Percentiles rank a stretch among this genome's conserved stretches.
Conservation (phyloP, 2,329 filamentous ascomycete genomes). For the Coniochaeta hoffmannii region DNA sequence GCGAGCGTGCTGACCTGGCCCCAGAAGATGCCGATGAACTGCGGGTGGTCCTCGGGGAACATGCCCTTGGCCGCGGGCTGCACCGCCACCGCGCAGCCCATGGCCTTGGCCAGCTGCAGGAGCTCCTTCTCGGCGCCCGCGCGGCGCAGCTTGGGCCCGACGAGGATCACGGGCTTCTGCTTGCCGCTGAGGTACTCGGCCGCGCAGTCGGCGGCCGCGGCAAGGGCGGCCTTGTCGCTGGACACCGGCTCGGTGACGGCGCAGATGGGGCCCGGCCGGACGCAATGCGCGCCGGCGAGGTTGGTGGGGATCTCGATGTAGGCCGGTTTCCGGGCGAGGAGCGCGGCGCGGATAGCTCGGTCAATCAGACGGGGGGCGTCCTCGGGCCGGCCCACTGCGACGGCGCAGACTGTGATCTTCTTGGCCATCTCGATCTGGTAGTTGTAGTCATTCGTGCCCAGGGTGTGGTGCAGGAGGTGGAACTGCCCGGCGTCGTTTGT, state of each 20-base stretch:
- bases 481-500: constrained; percentile 18
- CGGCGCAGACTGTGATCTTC: constrained; percentile 22
- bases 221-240: constrained; percentile 13
- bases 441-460: constrained; percentile 17
- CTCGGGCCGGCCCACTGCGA: constrained; percentile 16
- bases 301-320: constrained; percentile 22
- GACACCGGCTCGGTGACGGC: constrained; percentile 15
- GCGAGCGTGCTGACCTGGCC: constrained; percentile 18
- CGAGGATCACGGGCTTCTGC: constrained; percentile 18
- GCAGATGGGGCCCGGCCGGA: constrained; percentile 18
- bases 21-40: constrained; percentile 20
- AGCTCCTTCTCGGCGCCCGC: constrained; percentile 14
- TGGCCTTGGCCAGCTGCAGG: constrained; percentile 16
- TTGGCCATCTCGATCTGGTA: constrained; percentile 23
- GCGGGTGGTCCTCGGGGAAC: constrained; percentile 19
- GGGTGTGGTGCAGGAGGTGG: constrained; percentile 21
- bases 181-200: constrained; percentile 16
- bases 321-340: constrained; percentile 16
- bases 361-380: constrained; percentile 19
- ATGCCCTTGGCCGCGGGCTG: constrained; percentile 21
- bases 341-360: constrained; percentile 16
- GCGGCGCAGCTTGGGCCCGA: constrained; percentile 15
- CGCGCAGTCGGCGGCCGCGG: constrained; percentile 15
- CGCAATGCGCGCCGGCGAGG: constrained; percentile 16
- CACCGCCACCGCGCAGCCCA: constrained; percentile 19